phyloP scores from a whole-genome alignment of 1,139 yeast genomes.

The Entelexis paramagnoliae region DNA sequence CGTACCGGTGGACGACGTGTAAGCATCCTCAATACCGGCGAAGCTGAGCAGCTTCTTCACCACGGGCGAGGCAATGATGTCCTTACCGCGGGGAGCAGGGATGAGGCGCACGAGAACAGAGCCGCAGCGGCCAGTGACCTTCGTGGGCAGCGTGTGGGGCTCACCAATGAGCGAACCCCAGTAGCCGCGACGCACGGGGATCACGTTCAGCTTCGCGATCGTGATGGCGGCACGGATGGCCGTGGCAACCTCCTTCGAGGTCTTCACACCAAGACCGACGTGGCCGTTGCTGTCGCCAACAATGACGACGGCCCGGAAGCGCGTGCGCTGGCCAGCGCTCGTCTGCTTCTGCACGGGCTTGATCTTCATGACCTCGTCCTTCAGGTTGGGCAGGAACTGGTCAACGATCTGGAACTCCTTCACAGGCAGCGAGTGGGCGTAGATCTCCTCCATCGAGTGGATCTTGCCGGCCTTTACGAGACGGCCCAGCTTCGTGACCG shows the following conservation, averaged over 20 bases:
- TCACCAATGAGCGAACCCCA: conserved; percentile 99
- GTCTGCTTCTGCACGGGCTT: conserved; percentile 99
- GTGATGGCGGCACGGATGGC: conserved; percentile 99
- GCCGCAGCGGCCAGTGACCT: conserved; percentile 99
- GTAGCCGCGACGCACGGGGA: conserved; percentile 99
- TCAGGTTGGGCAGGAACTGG: conserved; percentile 86
- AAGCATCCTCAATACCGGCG: conserved; percentile 99
- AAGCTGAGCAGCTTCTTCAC: conserved; percentile 97
- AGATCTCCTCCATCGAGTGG: conserved; percentile 93
- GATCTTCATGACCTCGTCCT: conserved; percentile 99
- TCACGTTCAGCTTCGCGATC: conserved; percentile 96
- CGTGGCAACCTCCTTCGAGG: conserved; percentile 99
- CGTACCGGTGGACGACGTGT: conserved; percentile 97
- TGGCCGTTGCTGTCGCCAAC: conserved; percentile 99
- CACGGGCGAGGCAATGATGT: conserved; percentile 99
- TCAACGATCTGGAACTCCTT: conserved; percentile 99
- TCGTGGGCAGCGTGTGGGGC: conserved; percentile 97
- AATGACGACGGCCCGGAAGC: conserved; percentile 99
- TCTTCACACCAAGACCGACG: conserved; percentile 99
- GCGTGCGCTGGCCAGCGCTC: conserved; percentile 99
- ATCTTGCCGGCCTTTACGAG: conserved; percentile 98
- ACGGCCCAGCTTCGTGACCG: conserved; percentile 99
- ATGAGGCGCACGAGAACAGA: conserved; percentile 96
- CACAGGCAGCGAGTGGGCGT: conserved; percentile 98
- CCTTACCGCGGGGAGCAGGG: conserved; percentile 99